phyloP scores from a whole-genome alignment of 192 early-diverging fungal species.

The Coemansia sp. region DNA sequence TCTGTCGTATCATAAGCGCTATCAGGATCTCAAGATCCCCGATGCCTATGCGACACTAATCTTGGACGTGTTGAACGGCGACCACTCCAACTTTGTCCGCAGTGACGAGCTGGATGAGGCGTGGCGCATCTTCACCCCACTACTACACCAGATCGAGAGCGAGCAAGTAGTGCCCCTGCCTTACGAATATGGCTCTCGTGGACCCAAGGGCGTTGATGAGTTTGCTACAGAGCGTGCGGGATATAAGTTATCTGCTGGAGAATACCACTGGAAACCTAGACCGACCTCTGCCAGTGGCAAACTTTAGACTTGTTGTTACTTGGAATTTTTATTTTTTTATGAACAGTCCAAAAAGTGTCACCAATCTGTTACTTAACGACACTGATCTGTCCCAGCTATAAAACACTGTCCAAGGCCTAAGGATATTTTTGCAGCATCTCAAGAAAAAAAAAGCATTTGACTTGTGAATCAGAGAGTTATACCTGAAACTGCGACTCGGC shows the following conservation, averaged over 20 bases:
- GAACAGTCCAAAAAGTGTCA: no score
- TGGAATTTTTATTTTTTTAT: no score
- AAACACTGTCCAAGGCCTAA: no score
- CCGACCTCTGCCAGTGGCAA: conserved; percentile 11
- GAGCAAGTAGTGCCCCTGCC: conserved; percentile 64
- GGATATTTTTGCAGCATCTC: no score
- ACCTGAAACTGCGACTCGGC: no score
- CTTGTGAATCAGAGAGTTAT: no score
- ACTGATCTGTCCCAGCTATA: no score
- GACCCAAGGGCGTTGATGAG: conserved; percentile 72
- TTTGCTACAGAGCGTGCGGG: conserved; percentile 58
- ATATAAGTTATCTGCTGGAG: conserved; percentile 44
- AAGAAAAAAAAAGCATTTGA: no score
- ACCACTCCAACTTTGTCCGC: conserved; percentile 94
- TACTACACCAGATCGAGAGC: conserved; percentile 84
- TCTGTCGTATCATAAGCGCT: conserved; percentile 87
- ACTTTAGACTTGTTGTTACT: neutral
- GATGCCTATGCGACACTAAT: conserved; percentile 98
- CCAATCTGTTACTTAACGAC: no score
- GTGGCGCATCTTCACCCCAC: conserved; percentile 97
- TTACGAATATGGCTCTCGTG: conserved; percentile 82
- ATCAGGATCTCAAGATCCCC: conserved; percentile 85
- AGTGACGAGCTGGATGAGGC: conserved; percentile 92
- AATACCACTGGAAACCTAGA: conserved; percentile 56
- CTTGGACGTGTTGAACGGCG: conserved; percentile 86